Base-by-base conservation (phyloP, 78 protist genomes). In the Salpingoeca rosetta region DNA sequence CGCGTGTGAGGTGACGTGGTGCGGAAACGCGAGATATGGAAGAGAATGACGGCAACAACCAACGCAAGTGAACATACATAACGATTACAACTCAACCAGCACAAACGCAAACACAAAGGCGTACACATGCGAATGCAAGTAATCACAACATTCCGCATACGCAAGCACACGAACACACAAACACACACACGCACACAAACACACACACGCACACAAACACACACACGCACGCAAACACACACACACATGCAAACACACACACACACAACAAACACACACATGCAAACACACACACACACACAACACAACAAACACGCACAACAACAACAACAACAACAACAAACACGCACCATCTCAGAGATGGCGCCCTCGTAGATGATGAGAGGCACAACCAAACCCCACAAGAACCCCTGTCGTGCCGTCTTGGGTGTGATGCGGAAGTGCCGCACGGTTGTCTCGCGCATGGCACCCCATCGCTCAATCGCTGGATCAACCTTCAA, bases 391-490 rank as follows among this genome's bases (percentile, higher is more conserved):
- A 41, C 56, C n/a, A 22, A 44, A 1, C 22, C 35, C 2, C 10
- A 41, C 51, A 77, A 0, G 51, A 77, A 38, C 2, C 7, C 0
- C 26, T 26, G 1, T 0, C 35, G 24, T 26, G 25, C 2, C 11
- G 81, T 77, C 56, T 41, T 38, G 26, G 56, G 81, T 25, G 81
- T 77, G 36, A 77, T 17, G 51, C 81, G 81, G 51, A 77, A 77
- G 51, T 77, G 81, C 81, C 25, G 51, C n/a, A 24, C 36, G 37
- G 81, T 77, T 36, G 44, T 77, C 51, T 77, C 81, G 27, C 81
- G 81, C 81, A 77, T 77, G 56, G 81, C 25, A 3, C 51, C 81
- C 81, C 81, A 77, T 38, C 81, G 81, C 81, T 77, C 81, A 41
- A 77, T 41, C 10, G 51, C 51, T 2, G 26, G 56, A 51, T 51